phyloP scores from a whole-genome alignment of 257 asterid species.

The Nicotiana knightiana region DNA sequence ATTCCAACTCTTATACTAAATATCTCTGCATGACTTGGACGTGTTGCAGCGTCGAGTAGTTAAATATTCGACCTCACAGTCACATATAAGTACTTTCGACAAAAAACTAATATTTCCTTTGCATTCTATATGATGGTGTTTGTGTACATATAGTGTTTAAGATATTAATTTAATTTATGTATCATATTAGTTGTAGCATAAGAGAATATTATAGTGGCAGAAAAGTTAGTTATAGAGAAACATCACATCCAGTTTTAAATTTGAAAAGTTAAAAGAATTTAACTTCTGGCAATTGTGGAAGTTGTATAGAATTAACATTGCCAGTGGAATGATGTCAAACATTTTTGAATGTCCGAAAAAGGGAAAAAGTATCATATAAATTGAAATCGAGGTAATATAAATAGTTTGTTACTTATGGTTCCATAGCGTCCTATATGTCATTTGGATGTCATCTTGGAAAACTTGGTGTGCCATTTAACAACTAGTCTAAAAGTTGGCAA shows the following conservation, averaged over 20 bases:
- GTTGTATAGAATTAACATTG: neutral
- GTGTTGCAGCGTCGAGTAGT: neutral
- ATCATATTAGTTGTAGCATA: neutral
- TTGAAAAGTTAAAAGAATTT: neutral
- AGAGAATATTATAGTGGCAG: neutral
- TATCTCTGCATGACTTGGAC: neutral
- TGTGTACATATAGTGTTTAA: neutral
- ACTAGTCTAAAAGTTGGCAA: neutral
- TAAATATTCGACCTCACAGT: neutral
- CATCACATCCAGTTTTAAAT: neutral
- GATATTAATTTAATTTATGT: neutral
- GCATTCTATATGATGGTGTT: neutral
- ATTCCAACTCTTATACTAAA: constrained; percentile 11
- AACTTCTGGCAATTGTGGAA: neutral
- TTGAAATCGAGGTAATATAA: neutral
- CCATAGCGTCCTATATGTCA: neutral
- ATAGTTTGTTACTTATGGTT: neutral
- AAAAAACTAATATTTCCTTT: neutral
- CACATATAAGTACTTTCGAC: neutral
- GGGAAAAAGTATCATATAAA: neutral
- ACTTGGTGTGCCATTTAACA: neutral
- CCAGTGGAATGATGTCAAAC: neutral
- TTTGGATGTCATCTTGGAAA: neutral
- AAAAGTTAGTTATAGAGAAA: neutral
- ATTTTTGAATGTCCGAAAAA: neutral